Evolutionary conservation across 1,139 yeast genomes (phyloP).

Genomic region (Yamadazyma trypodendri): DNA sequence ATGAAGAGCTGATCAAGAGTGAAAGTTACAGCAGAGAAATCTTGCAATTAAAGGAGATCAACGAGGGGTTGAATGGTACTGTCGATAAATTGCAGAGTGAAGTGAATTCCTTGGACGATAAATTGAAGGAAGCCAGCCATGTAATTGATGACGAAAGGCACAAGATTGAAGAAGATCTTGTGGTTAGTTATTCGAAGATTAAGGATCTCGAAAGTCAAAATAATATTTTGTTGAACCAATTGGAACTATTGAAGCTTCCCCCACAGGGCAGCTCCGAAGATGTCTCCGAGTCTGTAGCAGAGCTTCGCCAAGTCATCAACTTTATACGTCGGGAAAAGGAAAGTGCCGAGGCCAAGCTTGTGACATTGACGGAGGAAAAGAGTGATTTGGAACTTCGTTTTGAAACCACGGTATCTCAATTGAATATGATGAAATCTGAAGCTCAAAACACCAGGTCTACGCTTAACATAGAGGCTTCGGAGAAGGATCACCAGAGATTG

Average conservation of each 20-base stretch:
- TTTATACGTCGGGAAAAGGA: constrained; percentile 79
- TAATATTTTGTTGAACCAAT: constrained; percentile 63
- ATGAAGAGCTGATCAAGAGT: constrained; percentile 56
- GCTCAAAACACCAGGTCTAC: constrained; percentile 33
- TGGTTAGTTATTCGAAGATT: constrained; percentile 41
- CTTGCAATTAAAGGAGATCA: constrained; percentile 42
- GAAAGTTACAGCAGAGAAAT: constrained; percentile 52
- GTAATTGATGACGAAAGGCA: constrained; percentile 22
- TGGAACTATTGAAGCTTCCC: constrained; percentile 46
- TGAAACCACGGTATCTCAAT: constrained; percentile 38
- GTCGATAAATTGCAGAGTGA: constrained; percentile 31
- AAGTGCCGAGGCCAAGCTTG: constrained; percentile 59
- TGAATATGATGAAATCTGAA: constrained; percentile 46
- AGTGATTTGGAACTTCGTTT: constrained; percentile 45
- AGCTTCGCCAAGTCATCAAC: constrained; percentile 52
- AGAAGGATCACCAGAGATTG: constrained; percentile 53
- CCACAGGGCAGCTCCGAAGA: constrained; percentile 10
- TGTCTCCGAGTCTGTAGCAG: constrained; percentile 24
- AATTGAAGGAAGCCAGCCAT: constrained; percentile 27
- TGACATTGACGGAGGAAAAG: constrained; percentile 49
- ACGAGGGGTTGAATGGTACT: constrained; percentile 34
- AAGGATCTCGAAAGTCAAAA: constrained; percentile 68
- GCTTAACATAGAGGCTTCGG: constrained; percentile 36
- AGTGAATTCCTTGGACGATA: constrained; percentile 17
- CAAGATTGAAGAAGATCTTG: constrained; percentile 54